Evolutionary conservation across 192 early-diverging fungal species (phyloP).

Genomic region (Backusella liffmaniae): DNA sequence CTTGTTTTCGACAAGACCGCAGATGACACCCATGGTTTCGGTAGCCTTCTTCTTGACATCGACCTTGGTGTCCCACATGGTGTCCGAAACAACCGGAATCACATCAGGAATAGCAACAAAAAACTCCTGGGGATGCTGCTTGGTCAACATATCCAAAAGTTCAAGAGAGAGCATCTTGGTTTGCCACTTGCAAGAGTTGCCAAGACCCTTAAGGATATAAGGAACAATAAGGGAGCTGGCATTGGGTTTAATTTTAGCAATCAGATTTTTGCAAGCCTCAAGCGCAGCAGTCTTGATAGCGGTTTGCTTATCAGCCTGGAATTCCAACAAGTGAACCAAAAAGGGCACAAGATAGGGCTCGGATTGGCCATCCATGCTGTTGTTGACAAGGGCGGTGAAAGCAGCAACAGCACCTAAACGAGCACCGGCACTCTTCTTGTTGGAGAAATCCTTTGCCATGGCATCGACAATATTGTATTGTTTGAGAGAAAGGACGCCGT

Average conservation of each 20-base stretch:
- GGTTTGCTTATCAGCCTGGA: constrained; percentile 57
- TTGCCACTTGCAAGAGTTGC: constrained; percentile 77
- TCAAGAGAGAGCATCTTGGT: constrained; percentile 59
- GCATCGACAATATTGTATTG: constrained; percentile 58
- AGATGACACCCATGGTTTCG: constrained; percentile 65
- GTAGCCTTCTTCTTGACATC: constrained; percentile 67
- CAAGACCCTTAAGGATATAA: constrained; percentile 60
- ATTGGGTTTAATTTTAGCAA: constrained; percentile 44
- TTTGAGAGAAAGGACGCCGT: constrained; percentile 60
- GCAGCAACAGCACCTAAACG: constrained; percentile 64
- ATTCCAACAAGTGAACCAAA: constrained; percentile 62
- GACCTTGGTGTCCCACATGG: constrained; percentile 83
- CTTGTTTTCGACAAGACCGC: constrained; percentile 72
- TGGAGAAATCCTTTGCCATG: constrained; percentile 56
- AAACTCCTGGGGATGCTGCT: constrained; percentile 48
- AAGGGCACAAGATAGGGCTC: constrained; percentile 70
- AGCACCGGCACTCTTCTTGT: constrained; percentile 67
- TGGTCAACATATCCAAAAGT: constrained; percentile 45
- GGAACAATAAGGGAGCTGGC: constrained; percentile 58
- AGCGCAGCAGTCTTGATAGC: constrained; percentile 42
- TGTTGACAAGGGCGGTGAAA: constrained; percentile 56
- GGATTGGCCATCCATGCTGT: constrained; percentile 44
- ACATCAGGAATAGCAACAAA: constrained; percentile 56
- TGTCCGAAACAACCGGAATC: constrained; percentile 69
- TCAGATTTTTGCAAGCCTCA: constrained; percentile 45